phyloP scores from a whole-genome alignment of 208 protist genomes.

The Leishmania turanica region DNA sequence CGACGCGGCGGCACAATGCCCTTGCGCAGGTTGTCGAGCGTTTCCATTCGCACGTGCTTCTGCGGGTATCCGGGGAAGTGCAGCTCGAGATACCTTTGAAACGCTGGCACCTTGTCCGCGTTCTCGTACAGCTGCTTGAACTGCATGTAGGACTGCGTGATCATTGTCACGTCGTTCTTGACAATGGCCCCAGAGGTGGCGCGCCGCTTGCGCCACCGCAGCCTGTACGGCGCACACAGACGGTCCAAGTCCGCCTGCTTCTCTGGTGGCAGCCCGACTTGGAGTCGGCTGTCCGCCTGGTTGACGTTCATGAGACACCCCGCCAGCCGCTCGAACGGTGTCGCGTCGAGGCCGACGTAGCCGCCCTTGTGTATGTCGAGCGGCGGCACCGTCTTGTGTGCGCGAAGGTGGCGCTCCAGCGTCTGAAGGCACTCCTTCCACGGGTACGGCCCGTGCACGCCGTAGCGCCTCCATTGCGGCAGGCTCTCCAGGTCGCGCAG shows the following conservation, averaged over 20 bases:
- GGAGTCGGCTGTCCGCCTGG: conserved; percentile 57
- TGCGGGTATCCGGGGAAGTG: conserved; percentile 76
- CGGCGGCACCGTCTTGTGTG: conserved; percentile 37
- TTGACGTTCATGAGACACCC: conserved; percentile 81
- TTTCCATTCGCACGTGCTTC: conserved; percentile 83
- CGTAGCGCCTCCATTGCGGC: conserved; percentile 63
- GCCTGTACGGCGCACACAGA: conserved; percentile 41
- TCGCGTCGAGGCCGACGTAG: conserved; percentile 80
- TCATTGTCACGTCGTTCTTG: conserved; percentile 56
- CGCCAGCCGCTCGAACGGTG: conserved; percentile 68
- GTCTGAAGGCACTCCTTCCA: conserved; percentile 77
- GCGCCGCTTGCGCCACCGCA: conserved; percentile 72
- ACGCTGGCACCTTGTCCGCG: conserved; percentile 24
- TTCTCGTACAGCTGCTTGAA: conserved; percentile 62
- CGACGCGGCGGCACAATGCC: conserved; percentile 64
- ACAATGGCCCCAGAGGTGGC: conserved; percentile 38
- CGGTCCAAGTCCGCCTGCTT: conserved; percentile 65
- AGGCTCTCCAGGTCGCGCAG: conserved; percentile 74
- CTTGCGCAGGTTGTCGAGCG: conserved; percentile 44
- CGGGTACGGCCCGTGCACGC: conserved; percentile 73
- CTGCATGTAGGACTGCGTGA: conserved; percentile 59
- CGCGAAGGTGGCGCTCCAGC: conserved; percentile 34
- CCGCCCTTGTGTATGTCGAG: conserved; percentile 82
- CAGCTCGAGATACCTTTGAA: conserved; percentile 50
- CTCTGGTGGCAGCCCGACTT: conserved; percentile 37